Conservation (phyloP, 169 alveolate species). For the Plasmodium cynomolgi region DNA sequence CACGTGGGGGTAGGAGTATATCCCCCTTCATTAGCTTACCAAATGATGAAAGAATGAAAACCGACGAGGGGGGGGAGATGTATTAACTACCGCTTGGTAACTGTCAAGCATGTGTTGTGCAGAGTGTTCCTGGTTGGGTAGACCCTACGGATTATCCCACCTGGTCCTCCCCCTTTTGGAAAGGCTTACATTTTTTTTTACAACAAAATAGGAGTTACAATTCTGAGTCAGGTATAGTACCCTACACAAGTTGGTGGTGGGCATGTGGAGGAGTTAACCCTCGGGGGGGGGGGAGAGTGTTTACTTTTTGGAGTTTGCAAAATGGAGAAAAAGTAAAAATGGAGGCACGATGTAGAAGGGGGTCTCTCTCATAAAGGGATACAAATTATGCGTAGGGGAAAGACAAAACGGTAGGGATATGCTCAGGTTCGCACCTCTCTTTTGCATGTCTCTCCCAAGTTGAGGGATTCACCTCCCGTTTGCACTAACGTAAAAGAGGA, state of each 20-base stretch:
- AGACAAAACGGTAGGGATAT: neutral
- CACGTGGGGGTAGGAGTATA: neutral
- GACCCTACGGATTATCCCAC: neutral
- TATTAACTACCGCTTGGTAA: neutral
- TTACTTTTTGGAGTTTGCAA: neutral
- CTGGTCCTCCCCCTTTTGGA: neutral
- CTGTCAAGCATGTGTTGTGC: neutral
- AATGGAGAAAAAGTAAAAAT: neutral
- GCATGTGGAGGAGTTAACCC: neutral
- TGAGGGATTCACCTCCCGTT: neutral
- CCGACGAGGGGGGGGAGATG: neutral
- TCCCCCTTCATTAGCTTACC: neutral
- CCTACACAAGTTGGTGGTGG: neutral
- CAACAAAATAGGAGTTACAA: neutral
- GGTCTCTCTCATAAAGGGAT: neutral
- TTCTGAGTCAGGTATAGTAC: neutral
- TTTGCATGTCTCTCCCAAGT: neutral
- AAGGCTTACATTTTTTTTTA: neutral
- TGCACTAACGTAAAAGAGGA: constrained; percentile 26
- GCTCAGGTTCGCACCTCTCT: neutral
- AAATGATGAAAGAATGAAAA: neutral
- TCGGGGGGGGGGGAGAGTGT: neutral
- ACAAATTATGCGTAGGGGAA: neutral
- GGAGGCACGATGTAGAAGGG: neutral
- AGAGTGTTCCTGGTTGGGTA: neutral